Percentiles rank a stretch among this genome's conserved stretches.
Evolutionary conservation across 352 stramenopile species (phyloP).

Genomic region (Globisporangium sylvaticum): DNA sequence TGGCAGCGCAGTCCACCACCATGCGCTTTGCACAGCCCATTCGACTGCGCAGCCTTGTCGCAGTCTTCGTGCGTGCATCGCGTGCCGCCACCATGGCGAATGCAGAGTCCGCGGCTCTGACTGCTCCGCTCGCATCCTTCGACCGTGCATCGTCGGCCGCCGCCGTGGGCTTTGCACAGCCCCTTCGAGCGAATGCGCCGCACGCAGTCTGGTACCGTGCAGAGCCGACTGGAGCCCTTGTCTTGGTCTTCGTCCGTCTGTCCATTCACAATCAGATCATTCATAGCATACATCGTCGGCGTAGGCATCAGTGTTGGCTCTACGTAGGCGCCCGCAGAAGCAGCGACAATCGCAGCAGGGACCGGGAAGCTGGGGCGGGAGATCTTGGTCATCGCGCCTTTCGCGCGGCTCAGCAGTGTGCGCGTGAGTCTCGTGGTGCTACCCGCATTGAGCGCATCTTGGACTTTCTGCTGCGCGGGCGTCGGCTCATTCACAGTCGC

Average conservation of each 20-base stretch:
- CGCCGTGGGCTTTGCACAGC: conserved; percentile 15
- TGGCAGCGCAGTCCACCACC: conserved; percentile 16
- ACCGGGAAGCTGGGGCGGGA: not conserved
- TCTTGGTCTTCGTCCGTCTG: conserved; percentile 9
- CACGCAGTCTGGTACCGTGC: conserved; percentile 1
- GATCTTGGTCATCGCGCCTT: not conserved
- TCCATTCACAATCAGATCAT: not conserved
- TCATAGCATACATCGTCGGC: not conserved
- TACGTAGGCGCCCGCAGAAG: not conserved
- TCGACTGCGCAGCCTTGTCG: conserved; percentile 17
- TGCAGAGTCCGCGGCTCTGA: conserved; percentile 15
- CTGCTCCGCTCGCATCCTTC: conserved; percentile 12
- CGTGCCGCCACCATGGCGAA: conserved; percentile 16
- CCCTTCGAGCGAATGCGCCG: conserved; percentile 16
- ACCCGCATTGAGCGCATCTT: conserved; percentile 2
- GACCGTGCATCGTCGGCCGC: conserved; percentile 10
- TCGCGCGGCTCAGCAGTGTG: conserved; percentile 2
- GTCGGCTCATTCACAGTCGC: not conserved
- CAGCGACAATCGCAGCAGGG: conserved; percentile 8
- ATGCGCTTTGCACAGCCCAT: conserved; percentile 16
- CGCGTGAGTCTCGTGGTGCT: conserved; percentile 2
- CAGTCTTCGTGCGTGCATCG: conserved; percentile 10
- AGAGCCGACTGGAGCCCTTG: conserved; percentile 12
- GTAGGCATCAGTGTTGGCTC: not conserved
- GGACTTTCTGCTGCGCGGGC: not conserved